Base-by-base conservation (phyloP, 1,139 yeast genomes). In the Candida anutae region DNA sequence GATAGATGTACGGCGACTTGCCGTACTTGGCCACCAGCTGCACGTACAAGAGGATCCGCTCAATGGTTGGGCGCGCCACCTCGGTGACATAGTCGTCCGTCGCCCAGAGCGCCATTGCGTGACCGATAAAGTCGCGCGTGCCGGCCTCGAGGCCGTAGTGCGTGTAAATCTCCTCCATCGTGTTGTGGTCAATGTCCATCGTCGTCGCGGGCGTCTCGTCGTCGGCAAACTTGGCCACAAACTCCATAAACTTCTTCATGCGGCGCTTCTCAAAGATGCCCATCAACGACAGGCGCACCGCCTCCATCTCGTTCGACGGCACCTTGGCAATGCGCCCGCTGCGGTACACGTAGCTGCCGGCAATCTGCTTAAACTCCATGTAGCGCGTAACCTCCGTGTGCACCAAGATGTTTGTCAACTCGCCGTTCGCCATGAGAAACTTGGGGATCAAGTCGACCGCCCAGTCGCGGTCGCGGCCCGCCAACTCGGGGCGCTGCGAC, bases 361-460 rank as follows among this genome's bases (percentile, higher is more conserved):
- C 77, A 36, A 90, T 83, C 57, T 87, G 97, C 59, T 90, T 88
- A 62, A 93, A 93, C 53, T 90, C 97, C 48, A 93, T 80, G 55
- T 88, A 90, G 41, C 95, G 73, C 15, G 97, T 88, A 29, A 90
- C 98, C 46, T 88, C 90, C 15, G 98, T 90, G 55, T 88, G 95
- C 22, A 83, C 90, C 48, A 90, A 72, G 45, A 90, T 93, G 55
- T 88, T 88, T 43, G 97, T 88, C 60, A 90, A 72, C 53, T 90
- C 99, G 23, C 99, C 99, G 48, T 87, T 85, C 33, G 97, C 93
- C 98, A 90, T 93, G 45, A 93, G 67, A 46, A 90, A 90, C 62
- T 90, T 90, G 28, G 99, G 99, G 46, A 90, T 87, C 62, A 90
- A 69, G 52, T 90, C 99, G 32, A 90, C 88, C 55, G 94, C 87